These are phyloP conservation scores for Pythium grandisporangium DNA, from an alignment of 352 stramenopile species.

Conservation along the genomic window DNA sequence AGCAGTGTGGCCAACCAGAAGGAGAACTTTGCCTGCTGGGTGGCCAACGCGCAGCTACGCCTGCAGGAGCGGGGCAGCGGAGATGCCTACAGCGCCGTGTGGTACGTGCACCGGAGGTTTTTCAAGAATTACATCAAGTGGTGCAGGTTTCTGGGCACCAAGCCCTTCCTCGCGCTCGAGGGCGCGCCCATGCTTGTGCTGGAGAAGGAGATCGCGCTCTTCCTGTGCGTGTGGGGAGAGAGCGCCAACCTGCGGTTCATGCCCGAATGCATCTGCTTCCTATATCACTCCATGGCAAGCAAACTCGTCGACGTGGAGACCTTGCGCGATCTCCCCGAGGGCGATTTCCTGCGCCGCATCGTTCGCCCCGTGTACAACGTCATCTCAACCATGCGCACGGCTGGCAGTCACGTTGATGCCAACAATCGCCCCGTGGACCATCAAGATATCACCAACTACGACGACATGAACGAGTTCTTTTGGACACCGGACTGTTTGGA, in stretches of 20 bases:
- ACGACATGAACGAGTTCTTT: slow-evolving; percentile 88
- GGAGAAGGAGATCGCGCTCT: slow-evolving; percentile 73
- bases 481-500: slow-evolving; percentile 60
- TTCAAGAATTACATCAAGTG: slow-evolving; percentile 91
- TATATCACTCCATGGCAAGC: slow-evolving; percentile 72
- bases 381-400: slow-evolving; percentile 63
- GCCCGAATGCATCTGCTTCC: slow-evolving; percentile 85
- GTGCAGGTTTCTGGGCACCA: slow-evolving; percentile 90
- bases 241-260: slow-evolving; percentile 82
- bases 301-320: slow-evolving; percentile 55
- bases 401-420: slow-evolving; percentile 19
- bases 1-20: slow-evolving; percentile 77
- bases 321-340: slow-evolving; percentile 34
- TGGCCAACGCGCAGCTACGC: slow-evolving; percentile 79
- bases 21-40: slow-evolving; percentile 78
- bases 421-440: slow-evolving; percentile 52
- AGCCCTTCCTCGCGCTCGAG: slow-evolving; percentile 58
- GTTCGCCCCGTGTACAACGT: slow-evolving; percentile 73
- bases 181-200: slow-evolving; percentile 26
- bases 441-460: slow-evolving; percentile 81
- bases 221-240: slow-evolving; percentile 79
- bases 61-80: slow-evolving; percentile 32
- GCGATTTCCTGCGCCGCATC: slow-evolving; percentile 56
- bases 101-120: slow-evolving; percentile 69
- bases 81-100: slow-evolving; percentile 33